phyloP scores from a whole-genome alignment of 2,329 filamentous ascomycete species.

The Clarireedia hainanense region DNA sequence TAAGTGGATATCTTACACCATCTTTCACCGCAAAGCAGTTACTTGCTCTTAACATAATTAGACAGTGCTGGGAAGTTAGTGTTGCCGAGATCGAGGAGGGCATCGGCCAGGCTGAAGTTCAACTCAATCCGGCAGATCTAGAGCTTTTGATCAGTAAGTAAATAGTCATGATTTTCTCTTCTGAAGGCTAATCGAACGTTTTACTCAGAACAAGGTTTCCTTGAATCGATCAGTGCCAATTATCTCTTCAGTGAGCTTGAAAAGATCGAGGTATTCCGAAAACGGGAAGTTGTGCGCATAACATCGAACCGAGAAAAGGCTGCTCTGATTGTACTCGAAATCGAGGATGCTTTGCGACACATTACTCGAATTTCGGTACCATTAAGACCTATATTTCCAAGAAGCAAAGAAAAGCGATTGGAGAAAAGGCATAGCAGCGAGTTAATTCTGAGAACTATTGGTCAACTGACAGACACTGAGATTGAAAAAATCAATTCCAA shows the following conservation, averaged over 20 bases:
- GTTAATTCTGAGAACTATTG: slow-evolving; percentile 16
- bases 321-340: slow-evolving; percentile 16
- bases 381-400: slow-evolving; percentile 15
- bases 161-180: background rate
- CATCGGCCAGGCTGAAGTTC: slow-evolving; percentile 27
- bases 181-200: slow-evolving; percentile 2
- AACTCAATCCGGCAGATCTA: slow-evolving; percentile 19
- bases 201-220: slow-evolving; percentile 14
- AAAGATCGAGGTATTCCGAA: slow-evolving; percentile 24
- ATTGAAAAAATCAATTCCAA: slow-evolving; percentile 13
- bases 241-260: slow-evolving; percentile 18
- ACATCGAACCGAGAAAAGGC: slow-evolving; percentile 22
- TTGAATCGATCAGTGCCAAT: slow-evolving; percentile 19
- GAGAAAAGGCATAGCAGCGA: slow-evolving; percentile 10
- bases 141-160: slow-evolving; percentile 25
- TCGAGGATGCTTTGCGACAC: slow-evolving; percentile 17
- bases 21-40: slow-evolving; percentile 26
- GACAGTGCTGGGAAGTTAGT: slow-evolving; percentile 27
- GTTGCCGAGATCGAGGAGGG: slow-evolving; percentile 23
- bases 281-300: slow-evolving; percentile 22
- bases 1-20: slow-evolving; percentile 22
- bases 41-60: slow-evolving; percentile 20
- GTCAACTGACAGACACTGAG: slow-evolving; percentile 22
- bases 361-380: slow-evolving; percentile 15
- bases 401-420: slow-evolving; percentile 7